These are phyloP conservation scores for Boletus pseudopeckii DNA, from an alignment of 768 basidiomycete genomes.

Conservation along the genomic window DNA sequence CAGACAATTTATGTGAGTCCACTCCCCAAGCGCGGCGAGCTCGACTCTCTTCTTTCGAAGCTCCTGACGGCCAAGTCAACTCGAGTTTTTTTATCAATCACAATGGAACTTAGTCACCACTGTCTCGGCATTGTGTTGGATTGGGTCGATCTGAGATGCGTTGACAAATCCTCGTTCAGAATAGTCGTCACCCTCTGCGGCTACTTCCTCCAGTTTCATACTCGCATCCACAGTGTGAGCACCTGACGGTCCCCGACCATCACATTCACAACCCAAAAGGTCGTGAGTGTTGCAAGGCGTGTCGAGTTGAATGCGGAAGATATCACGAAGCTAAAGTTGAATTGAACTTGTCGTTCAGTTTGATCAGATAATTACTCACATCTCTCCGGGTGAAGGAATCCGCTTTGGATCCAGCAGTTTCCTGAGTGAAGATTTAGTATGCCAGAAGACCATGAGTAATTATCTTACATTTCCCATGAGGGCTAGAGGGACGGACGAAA, in stretches of 20 bases:
- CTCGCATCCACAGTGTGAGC: background rate
- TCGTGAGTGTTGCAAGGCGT: conserved; percentile 93
- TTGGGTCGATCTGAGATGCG: conserved; percentile 59
- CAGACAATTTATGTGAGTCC: conserved; percentile 83
- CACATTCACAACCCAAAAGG: conserved; percentile 77
- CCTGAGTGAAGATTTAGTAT: conserved; percentile 28
- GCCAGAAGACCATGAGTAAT: background rate
- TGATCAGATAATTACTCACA: conserved; percentile 41
- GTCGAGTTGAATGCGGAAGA: conserved; percentile 80
- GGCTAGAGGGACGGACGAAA: conserved; percentile 37
- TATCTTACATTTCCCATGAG: conserved; percentile 63
- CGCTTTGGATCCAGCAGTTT: conserved; percentile 56
- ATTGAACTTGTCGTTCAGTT: conserved; percentile 3
- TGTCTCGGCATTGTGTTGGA: conserved; percentile 45
- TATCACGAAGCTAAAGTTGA: conserved; percentile 70
- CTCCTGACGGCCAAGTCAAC: conserved; percentile 41
- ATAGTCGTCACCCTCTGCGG: conserved; percentile 27
- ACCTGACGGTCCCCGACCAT: conserved; percentile 20
- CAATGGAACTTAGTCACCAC: conserved; percentile 39
- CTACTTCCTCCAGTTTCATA: conserved; percentile 24
- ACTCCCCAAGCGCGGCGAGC: conserved; percentile 72
- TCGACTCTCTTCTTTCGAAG: conserved; percentile 63
- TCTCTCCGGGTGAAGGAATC: conserved; percentile 88
- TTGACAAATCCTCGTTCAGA: conserved; percentile 51
- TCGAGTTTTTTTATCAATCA: background rate